A percentile compares a stretch with the other conserved stretches of the same genome.
Evolutionary conservation across 768 basidiomycete genomes (phyloP).

Genomic region (Boletus rubescentipes): DNA sequence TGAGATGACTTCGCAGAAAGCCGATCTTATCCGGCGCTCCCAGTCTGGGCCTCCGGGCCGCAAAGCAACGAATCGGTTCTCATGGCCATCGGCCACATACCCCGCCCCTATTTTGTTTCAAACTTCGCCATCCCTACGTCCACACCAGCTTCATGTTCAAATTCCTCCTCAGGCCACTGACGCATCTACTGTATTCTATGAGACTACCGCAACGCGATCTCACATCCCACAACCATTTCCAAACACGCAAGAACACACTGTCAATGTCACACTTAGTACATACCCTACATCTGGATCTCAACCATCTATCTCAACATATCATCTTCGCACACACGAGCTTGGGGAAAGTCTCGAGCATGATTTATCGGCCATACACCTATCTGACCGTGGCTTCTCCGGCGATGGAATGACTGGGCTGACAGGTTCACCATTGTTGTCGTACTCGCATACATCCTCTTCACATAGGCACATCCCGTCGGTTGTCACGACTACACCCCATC

Average conservation of each 20-base stretch:
- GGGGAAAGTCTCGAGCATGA: conserved; percentile 19
- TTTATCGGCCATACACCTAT: conserved; percentile 21
- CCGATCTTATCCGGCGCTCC: conserved; percentile 43
- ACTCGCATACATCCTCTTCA: conserved; percentile 29
- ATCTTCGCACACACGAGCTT: conserved; percentile 21
- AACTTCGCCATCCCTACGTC: conserved; percentile 31
- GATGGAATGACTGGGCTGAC: conserved; percentile 3
- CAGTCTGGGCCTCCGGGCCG: conserved; percentile 43
- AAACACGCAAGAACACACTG: conserved; percentile 20
- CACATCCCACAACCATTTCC: conserved; percentile 22
- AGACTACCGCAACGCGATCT: conserved; percentile 46
- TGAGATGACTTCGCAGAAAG: conserved; percentile 30
- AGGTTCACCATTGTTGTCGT: conserved; percentile 14
- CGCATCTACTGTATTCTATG: conserved; percentile 65
- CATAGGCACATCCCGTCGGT: conserved; percentile 51
- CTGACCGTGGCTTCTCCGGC: conserved; percentile 13
- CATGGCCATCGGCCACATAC: conserved; percentile 41
- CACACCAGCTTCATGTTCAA: conserved; percentile 35
- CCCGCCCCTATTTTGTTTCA: conserved; percentile 54
- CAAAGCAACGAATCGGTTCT: conserved; percentile 36
- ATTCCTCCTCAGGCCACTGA: conserved; percentile 35
- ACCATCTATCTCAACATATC: conserved; percentile 35
- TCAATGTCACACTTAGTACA: conserved; percentile 25
- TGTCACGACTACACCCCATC: conserved; percentile 44
- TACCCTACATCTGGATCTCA: conserved; percentile 34